Conservation (phyloP, 2,329 filamentous ascomycete genomes). For the Didymella pomorum region DNA sequence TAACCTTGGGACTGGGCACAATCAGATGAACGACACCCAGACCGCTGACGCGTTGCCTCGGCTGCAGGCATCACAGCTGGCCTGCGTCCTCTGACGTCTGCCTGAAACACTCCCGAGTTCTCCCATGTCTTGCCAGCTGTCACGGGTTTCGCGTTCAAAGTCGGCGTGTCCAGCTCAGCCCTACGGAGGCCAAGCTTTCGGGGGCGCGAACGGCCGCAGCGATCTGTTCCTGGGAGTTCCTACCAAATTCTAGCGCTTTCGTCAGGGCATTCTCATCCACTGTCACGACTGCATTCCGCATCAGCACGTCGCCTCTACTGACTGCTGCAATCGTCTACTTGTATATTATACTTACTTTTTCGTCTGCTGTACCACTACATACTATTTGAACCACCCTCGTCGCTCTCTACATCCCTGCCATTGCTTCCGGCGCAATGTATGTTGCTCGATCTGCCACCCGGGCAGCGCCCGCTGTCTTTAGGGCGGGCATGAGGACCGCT, state of each 20-base stretch:
- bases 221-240: constrained; percentile 22
- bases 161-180: constrained; percentile 8
- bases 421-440: constrained; percentile 53
- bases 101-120: constrained; percentile 11
- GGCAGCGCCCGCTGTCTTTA: constrained; percentile 58
- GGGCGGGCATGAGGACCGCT: constrained; percentile 54
- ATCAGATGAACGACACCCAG: constrained; percentile 2
- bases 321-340: constrained; percentile 21
- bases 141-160: constrained; percentile 9
- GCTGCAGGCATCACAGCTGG: neutral
- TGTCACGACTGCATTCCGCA: constrained; percentile 21
- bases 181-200: constrained; percentile 12
- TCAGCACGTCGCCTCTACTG: constrained; percentile 12
- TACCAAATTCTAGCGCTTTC: constrained; percentile 19
- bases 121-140: constrained; percentile 15
- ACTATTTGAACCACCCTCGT: constrained; percentile 3
- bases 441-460: constrained; percentile 54
- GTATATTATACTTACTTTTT: constrained; percentile 13
- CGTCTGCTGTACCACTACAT: constrained; percentile 7
- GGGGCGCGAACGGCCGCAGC: constrained; percentile 17
- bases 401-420: constrained; percentile 24
- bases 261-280: constrained; percentile 30
- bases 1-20: neutral
- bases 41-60: constrained; percentile 11
- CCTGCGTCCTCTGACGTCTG: constrained; percentile 13